These are phyloP conservation scores for Talaromyces liani DNA, from an alignment of 495 filamentous ascomycete genomes.

Conservation along the genomic window DNA sequence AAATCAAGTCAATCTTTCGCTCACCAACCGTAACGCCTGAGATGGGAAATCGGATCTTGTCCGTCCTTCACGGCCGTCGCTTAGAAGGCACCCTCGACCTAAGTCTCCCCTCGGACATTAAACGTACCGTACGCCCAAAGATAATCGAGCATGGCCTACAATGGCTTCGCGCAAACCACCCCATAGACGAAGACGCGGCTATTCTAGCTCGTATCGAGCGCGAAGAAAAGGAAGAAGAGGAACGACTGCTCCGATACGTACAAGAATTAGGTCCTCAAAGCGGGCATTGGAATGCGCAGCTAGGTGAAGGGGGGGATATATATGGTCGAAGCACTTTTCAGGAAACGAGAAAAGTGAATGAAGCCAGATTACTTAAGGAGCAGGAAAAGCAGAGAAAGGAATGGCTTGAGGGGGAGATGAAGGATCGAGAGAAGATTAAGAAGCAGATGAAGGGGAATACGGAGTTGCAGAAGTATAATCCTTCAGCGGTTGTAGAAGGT, in stretches of 20 bases:
- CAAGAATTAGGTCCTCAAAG: conserved; percentile 38
- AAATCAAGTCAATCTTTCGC: conserved; percentile 61
- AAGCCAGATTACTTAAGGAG: conserved; percentile 33
- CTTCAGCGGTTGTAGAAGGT: conserved; percentile 31
- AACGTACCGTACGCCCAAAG: conserved; percentile 30
- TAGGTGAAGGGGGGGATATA: conserved; percentile 30
- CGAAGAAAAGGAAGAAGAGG: conserved; percentile 38
- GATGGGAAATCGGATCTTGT: conserved; percentile 57
- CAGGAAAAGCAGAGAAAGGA: conserved; percentile 40
- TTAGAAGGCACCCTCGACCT: conserved; percentile 66
- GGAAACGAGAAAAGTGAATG: conserved; percentile 42
- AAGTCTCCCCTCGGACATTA: conserved; percentile 31
- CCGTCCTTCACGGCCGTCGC: conserved; percentile 65
- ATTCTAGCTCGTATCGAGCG: conserved; percentile 55
- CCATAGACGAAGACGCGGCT: conserved; percentile 68
- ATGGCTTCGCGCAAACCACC: conserved; percentile 61
- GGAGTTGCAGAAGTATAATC: conserved; percentile 42
- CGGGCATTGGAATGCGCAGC: conserved; percentile 34
- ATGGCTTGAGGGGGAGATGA: conserved; percentile 35
- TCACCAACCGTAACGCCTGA: conserved; percentile 31
- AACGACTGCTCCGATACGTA: conserved; percentile 35
- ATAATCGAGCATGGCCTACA: conserved; percentile 45
- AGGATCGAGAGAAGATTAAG: conserved; percentile 33
- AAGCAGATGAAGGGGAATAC: conserved; percentile 35
- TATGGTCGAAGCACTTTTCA: conserved; percentile 41